Evolutionary conservation across 78 protist species (phyloP).

Genomic region (Andalucia godoyi): DNA sequence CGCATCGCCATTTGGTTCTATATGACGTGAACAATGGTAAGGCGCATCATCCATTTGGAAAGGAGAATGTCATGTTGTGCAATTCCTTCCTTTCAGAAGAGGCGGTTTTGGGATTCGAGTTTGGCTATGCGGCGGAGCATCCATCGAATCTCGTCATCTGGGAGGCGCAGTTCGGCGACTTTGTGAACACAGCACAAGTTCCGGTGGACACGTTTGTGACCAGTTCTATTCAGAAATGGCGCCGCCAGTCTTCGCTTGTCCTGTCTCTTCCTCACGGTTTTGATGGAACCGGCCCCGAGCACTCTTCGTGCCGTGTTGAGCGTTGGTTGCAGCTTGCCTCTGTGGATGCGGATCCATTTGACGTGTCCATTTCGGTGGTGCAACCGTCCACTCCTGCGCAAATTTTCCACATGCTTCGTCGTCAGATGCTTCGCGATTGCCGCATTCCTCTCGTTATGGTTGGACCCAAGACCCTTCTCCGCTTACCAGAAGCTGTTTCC

Average conservation of each 20-base stretch:
- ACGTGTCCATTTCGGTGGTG: constrained; percentile 35
- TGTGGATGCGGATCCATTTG: not conserved
- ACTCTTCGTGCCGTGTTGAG: constrained; percentile 71
- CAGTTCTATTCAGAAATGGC: constrained; percentile 52
- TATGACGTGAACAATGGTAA: constrained; percentile 19
- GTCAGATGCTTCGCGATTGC: constrained; percentile 70
- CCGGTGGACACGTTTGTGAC: constrained; percentile 63
- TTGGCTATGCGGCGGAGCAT: constrained; percentile 55
- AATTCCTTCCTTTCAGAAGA: constrained; percentile 46
- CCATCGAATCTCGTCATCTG: constrained; percentile 71
- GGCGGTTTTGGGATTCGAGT: constrained; percentile 82
- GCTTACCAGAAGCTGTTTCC: constrained; percentile 47
- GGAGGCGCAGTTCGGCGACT: constrained; percentile 94
- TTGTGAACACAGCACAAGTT: constrained; percentile 74
- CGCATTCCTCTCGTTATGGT: constrained; percentile 81
- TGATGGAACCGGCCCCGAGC: constrained; percentile 92
- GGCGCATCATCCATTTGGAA: too few species aligned
- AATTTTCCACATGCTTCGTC: constrained; percentile 85
- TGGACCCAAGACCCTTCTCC: constrained; percentile 72
- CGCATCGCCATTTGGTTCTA: constrained; percentile 73
- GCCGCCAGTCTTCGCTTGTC: constrained; percentile 47
- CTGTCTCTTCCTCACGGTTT: constrained; percentile 81
- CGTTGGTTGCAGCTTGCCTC: constrained; percentile 68
- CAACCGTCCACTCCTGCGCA: constrained; percentile 89
- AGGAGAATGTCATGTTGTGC: not conserved